Conservation (phyloP, 2,329 filamentous ascomycete species). For the Penicillium vulpinum region DNA sequence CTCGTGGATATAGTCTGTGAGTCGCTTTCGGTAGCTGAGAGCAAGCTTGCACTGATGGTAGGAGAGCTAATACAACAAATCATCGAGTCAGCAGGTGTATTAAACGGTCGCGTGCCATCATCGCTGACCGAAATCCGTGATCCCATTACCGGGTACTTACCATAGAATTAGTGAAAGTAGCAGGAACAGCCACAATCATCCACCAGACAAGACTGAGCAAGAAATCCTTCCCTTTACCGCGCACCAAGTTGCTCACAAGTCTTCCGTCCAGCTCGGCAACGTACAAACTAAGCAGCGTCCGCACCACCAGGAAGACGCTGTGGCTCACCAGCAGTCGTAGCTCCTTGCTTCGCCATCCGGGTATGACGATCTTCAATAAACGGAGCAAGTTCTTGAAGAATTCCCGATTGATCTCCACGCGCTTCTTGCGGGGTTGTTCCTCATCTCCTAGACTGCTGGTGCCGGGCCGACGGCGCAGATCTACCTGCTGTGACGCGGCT, state of each 20-base stretch:
- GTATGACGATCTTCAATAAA: slow-evolving; percentile 82
- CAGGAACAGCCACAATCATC: slow-evolving; percentile 95
- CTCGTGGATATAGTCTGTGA: slow-evolving; percentile 94
- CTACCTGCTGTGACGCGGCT: slow-evolving; percentile 71
- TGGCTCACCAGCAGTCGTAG: slow-evolving; percentile 82
- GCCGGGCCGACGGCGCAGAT: slow-evolving; percentile 56
- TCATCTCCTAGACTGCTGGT: slow-evolving; percentile 40
- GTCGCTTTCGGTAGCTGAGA: slow-evolving; percentile 83
- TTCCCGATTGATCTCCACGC: slow-evolving; percentile 85
- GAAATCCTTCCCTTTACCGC: slow-evolving; percentile 88
- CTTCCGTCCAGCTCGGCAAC: slow-evolving; percentile 94
- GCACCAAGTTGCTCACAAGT: slow-evolving; percentile 87
- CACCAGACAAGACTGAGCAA: slow-evolving; percentile 88
- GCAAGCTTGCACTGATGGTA: slow-evolving; percentile 96
- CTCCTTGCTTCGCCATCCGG: slow-evolving; percentile 87
- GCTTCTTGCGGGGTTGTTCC: slow-evolving; percentile 61
- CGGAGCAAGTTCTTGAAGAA: slow-evolving; percentile 76
- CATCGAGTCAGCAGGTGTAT: slow-evolving; percentile 7
- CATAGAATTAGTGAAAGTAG: slow-evolving; percentile 99
- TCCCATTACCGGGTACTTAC: slow-evolving; percentile 50
- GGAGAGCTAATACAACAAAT: slow-evolving; percentile 63
- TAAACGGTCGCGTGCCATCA: slow-evolving; percentile 8
- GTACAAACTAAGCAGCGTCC: slow-evolving; percentile 91
- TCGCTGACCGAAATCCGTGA: too few relatives aligned
- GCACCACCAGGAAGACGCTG: slow-evolving; percentile 84